Evolutionary conservation across 164 flowering plant species (phyloP), one percentile per base, ranked within the genome.

Genomic region (Cinnamomum chago): DNA sequence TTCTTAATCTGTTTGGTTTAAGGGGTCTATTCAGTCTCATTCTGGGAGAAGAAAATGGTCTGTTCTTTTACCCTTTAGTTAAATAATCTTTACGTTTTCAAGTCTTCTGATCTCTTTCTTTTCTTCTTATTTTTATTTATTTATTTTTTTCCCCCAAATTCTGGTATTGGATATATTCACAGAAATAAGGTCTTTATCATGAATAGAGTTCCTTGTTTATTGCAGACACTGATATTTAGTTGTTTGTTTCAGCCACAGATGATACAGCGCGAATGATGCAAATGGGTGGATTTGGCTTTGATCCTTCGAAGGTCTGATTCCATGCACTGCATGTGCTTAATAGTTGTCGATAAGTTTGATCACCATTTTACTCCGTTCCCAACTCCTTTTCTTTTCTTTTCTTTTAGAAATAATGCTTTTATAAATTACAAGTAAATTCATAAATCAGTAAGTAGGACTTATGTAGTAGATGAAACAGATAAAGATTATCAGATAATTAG

Each of bases 241-340:
- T 3, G 28, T 67, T 7, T 82, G 70, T 35, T 87, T 81, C 91
- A 93, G 99, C 97, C 65, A 88, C 82, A 3, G 99, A 95, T 85
- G 97, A 93, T 73, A 89, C 99, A 11, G 97, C 93, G 72, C 85
- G 91, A 22, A 95, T 95, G 99, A 95, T 95, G 99, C 99, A 95
- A 84, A 95, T 95, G 99, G 73, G 97, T 86, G 99, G 99, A 30
- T 90, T 95, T 82, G 99, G 99, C 47, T 68, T 90, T 65, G 99
- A 95, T 71, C 89, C 99, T 18, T 52, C 95, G 40, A 93, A 86
- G 98, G 99, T 93, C 86, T 5, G 35, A n/a, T 50, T 65, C 15
- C 14, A 65, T 65, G 67, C 47, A 7, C 10, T 9, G 47, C 47
- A 40, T 40, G 10, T 40, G 47, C 47, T 40, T 40, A 40, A 9